phyloP scores from a whole-genome alignment of 2,329 filamentous ascomycete genomes.

The Colletotrichum filicis region DNA sequence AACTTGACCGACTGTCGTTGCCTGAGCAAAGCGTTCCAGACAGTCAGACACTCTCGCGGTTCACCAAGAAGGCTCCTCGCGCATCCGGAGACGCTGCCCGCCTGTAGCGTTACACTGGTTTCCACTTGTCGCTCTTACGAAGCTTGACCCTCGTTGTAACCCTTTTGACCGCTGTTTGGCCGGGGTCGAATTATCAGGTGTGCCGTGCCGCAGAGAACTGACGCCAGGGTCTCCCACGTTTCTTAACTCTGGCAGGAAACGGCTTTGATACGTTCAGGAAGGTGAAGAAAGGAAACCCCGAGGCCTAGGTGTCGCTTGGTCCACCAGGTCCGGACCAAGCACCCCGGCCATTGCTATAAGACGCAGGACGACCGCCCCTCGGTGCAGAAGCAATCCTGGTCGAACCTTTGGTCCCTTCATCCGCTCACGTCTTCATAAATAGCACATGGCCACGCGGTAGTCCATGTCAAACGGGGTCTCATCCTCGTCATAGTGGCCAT shows the following conservation, averaged over 20 bases:
- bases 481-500: not conserved
- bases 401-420: constrained; percentile 33
- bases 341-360: constrained; percentile 6
- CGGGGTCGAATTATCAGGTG: not conserved
- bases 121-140: constrained; percentile 18
- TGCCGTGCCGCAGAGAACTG: constrained; percentile 11
- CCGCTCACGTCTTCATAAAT: constrained; percentile 27
- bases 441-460: constrained; percentile 26
- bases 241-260: constrained; percentile 27
- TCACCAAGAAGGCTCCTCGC: constrained; percentile 33
- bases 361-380: constrained; percentile 4
- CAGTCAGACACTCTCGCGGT: constrained; percentile 21
- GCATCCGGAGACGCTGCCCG: constrained; percentile 33
- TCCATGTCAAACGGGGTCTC: constrained; percentile 10
- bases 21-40: constrained; percentile 14
- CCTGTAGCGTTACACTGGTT: constrained; percentile 32
- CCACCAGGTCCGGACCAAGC: constrained; percentile 16
- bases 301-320: constrained; percentile 2
- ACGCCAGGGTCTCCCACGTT: constrained; percentile 18
- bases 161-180: constrained; percentile 30
- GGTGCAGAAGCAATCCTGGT: constrained; percentile 22
- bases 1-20: constrained; percentile 7
- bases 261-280: constrained; percentile 19
- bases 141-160: constrained; percentile 25
- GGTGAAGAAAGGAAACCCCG: constrained; percentile 12